Base-by-base conservation (phyloP, 2,329 filamentous ascomycete species). In the Aspergillus hiratsukae region DNA sequence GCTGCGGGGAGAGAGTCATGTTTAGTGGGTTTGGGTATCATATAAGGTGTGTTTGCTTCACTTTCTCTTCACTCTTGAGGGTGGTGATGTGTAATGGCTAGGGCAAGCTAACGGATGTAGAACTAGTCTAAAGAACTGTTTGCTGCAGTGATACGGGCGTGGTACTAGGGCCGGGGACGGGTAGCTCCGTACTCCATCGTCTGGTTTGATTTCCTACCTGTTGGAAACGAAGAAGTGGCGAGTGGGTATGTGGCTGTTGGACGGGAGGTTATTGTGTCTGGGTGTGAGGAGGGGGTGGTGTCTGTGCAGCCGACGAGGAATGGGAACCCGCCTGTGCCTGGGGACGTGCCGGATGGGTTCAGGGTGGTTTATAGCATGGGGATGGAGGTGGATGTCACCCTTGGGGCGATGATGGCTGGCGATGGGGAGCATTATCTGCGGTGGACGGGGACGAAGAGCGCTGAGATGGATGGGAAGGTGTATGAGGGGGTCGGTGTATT, bases 81-180 rank as follows among this genome's bases (percentile, higher is more conserved):
- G 35, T 40, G 5, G 23, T 23, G 14, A 14, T 35, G 29, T 9
- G 17, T 14, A 11, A 14, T 4, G 31, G 4, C 40, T 37, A 21
- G 3, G 23, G 23, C 50, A 25, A 40, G 21, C 56, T 52, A 29
- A 46, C 25, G 7, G 17, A 21, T 3, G 41, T 28, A 76, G 75
- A 79, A 79, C 59, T 80, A 77, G 77, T 71, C 71, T 4, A 66
- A 74, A 55, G 57, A 58, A 28, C 71, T 75, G 1, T 75, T 79
- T 53, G 29, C 5, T 4, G 14, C 57, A 8, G 55, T 62, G 14
- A 60, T 74, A 5, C 53, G 58, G 25, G 72, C 66, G 35, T 77
- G 75, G 72, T 77, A 78, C 61, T 79, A 76, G 75, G 77, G 78
- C n/a, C 78, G 78, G 55, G 76, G 66, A 3, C 67, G 66, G 23